Evolutionary conservation across 305 asterid species (phyloP), one percentile per base, ranked within the genome.

Genomic region (Fraxinus nigra): DNA sequence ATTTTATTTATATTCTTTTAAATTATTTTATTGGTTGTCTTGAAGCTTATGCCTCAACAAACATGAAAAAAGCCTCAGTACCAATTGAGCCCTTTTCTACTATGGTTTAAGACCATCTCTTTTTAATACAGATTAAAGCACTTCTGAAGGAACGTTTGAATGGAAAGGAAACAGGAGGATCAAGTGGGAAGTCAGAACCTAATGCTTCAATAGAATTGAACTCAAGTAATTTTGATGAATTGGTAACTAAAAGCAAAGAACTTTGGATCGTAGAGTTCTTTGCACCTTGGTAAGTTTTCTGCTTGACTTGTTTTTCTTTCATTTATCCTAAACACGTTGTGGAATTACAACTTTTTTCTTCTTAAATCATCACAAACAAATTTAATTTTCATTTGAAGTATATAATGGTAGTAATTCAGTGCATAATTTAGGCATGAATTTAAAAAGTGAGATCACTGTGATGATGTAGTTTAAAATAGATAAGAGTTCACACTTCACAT

Each of bases 251-350:
- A 87, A 94, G 99, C 90, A 96, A 94, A 86, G 99, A 96, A 16
- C 90, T 94, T 65, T 96, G 98, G 99, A 80, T 93, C 76, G 96
- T 96, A 84, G 99, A 96, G 90, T 96, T 94, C 90, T 96, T 91
- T 85, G 98, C 99, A 82, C 98, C 99, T 67, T 96, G 98, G 99
- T 94, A 80, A 91, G 94, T 82, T 70, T 78, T 76, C 43, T 79
- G 28, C 75, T n/a, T 18, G 51, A 65, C 35, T 8, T 32, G 59
- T 72, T 59, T 24, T 26, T 56, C 10, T 3, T 35, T 24, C 30
- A 2, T 54, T 79, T 22, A 11, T 18, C 20, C 22, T 38, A 22
- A 22, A 3, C 30, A 22, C 69, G 28, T 22, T 11, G 35, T 63
- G 56, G 38, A 69, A 69, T 69, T 4, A 30, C 20, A 5, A 69